Conservation (phyloP, 2,329 filamentous ascomycete species). For the Colletotrichum kahawae region DNA sequence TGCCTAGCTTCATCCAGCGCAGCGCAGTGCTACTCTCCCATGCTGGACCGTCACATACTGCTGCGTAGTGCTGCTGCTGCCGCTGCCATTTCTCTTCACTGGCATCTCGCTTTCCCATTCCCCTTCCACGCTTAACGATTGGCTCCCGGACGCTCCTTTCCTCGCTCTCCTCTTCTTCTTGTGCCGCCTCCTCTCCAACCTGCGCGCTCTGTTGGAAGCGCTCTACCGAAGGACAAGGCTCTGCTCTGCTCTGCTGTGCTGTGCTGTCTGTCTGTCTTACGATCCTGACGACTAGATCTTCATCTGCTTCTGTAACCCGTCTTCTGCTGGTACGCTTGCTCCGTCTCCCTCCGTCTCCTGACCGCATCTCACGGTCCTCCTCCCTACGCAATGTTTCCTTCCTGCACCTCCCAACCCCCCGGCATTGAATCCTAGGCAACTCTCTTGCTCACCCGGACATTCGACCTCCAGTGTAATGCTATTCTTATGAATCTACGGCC, state of each 20-base stretch:
- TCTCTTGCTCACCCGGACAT: background rate
- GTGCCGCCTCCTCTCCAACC: background rate
- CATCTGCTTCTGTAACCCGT: background rate
- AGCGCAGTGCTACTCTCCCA: background rate
- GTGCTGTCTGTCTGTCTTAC: background rate
- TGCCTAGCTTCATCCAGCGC: slow-evolving; percentile 2
- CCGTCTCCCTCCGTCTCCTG: background rate
- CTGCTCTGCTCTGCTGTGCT: background rate
- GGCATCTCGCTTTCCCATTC: background rate
- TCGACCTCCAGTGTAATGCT: slow-evolving; percentile 1
- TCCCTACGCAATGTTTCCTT: slow-evolving; percentile 3
- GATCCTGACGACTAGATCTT: background rate
- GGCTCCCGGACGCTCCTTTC: slow-evolving; percentile 4
- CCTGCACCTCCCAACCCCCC: slow-evolving; percentile 9
- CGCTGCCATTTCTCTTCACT: background rate
- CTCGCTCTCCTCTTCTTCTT: background rate
- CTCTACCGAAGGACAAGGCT: background rate
- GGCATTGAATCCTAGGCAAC: background rate
- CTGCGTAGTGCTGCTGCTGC: background rate
- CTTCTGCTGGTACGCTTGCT: background rate
- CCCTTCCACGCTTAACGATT: background rate
- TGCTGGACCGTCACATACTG: background rate
- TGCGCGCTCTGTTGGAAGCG: background rate
- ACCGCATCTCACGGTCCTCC: slow-evolving; percentile 6
- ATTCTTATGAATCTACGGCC: background rate